A percentile compares a stretch with the other conserved stretches of the same genome.
These are phyloP conservation scores for Malus orientalis DNA, from an alignment of 306 rosid genomes.

Conservation along the genomic window DNA sequence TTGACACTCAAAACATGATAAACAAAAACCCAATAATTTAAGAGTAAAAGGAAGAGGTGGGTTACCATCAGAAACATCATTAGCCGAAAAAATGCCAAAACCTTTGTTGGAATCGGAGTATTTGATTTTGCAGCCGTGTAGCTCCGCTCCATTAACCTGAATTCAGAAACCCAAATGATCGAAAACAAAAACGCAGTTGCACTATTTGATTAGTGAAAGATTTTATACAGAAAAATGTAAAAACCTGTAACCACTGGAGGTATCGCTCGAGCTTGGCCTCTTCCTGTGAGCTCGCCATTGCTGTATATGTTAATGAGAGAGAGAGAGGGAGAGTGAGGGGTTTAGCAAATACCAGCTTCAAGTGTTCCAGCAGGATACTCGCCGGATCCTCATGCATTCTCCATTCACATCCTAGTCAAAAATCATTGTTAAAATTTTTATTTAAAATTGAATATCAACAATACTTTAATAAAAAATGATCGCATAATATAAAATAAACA, in stretches of 20 bases:
- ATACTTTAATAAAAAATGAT: no score
- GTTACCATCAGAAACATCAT: conserved; percentile 66
- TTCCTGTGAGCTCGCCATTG: conserved; percentile 61
- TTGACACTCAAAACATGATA: background rate
- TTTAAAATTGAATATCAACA: no score
- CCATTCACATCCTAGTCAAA: no score
- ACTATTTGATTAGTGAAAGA: background rate
- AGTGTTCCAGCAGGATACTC: background rate
- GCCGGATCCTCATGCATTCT: no score
- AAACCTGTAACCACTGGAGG: conserved; percentile 74
- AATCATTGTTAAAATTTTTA: no score
- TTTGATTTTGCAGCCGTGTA: conserved; percentile 68
- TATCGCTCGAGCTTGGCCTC: conserved; percentile 58
- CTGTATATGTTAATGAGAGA: background rate
- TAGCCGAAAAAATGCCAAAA: conserved; percentile 59
- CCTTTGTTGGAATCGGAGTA: conserved; percentile 75
- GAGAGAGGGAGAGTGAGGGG: background rate
- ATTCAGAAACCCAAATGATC: conserved; percentile 17
- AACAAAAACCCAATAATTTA: background rate
- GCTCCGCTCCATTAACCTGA: conserved; percentile 73
- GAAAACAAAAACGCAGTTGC: background rate
- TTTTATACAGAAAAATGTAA: background rate
- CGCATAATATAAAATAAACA: no score
- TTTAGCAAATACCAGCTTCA: background rate
- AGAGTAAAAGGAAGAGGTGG: background rate